phyloP scores from a whole-genome alignment of 2,329 filamentous ascomycete genomes.

The Fusarium xylarioides region DNA sequence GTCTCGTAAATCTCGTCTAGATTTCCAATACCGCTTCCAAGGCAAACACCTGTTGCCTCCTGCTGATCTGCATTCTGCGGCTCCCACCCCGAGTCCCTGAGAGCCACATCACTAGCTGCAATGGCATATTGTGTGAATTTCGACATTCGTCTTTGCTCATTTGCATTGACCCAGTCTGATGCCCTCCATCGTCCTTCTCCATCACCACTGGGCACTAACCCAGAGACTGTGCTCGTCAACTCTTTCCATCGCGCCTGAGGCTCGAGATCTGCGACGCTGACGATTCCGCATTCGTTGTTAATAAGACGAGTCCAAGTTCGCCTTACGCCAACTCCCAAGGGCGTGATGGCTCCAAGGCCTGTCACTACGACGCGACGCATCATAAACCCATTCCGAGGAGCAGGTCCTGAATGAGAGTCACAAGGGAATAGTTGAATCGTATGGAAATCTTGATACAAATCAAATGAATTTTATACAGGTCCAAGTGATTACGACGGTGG shows the following conservation, averaged over 20 bases:
- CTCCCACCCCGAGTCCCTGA: slow-evolving; percentile 83
- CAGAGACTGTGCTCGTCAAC: slow-evolving; percentile 86
- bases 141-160: slow-evolving; percentile 82
- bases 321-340: slow-evolving; percentile 81
- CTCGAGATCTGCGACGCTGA: slow-evolving; percentile 72
- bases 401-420: background rate
- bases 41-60: slow-evolving; percentile 86
- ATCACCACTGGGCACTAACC: slow-evolving; percentile 71
- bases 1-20: slow-evolving; percentile 90
- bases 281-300: slow-evolving; percentile 81
- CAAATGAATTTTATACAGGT: background rate
- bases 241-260: slow-evolving; percentile 69
- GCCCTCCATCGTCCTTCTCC: slow-evolving; percentile 59
- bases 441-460: background rate
- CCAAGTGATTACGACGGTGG: background rate
- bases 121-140: slow-evolving; percentile 91
- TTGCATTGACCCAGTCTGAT: slow-evolving; percentile 61
- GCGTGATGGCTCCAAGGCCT: slow-evolving; percentile 82
- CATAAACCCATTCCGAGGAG: slow-evolving; percentile 52
- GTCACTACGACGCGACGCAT: slow-evolving; percentile 85
- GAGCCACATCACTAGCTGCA: slow-evolving; percentile 84
- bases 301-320: slow-evolving; percentile 84
- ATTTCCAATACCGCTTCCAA: slow-evolving; percentile 96
- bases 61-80: slow-evolving; percentile 67
- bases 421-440: no score